Evolutionary conservation across 805 yeast species (phyloP), one percentile per base, ranked within the genome.

Genomic region (Metschnikowia lunata): DNA sequence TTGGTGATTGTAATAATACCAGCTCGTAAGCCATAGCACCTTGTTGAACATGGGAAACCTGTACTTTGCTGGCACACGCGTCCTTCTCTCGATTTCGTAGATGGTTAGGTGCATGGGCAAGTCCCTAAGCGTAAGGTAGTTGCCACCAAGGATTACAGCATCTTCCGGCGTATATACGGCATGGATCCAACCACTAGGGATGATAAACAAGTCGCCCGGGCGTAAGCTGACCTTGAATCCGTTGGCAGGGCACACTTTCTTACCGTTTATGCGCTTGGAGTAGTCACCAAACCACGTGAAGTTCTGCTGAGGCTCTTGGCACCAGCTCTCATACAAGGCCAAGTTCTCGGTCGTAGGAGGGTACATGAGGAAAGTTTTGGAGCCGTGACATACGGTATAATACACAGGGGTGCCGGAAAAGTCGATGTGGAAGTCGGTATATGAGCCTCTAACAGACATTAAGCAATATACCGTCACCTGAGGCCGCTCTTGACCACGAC

Each of bases 141-240:
- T 89, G 0, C 97, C 97, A 2, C 97, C 97, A 43, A 89, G 77
- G 3, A 89, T 88, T 2, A 88, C 65, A 0, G 95, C 78, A 58
- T 89, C 96, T 12, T 68, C 66, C 0, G 95, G 91, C 0, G 97
- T 88, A 56, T 80, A 80, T 0, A 89, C 97, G 0, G 93, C 82
- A 62, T 89, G 97, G 39, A 89, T 88, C 95, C 96, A 89, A 0
- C 96, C 96, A 34, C 93, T 81, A 3, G 97, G 97, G 14, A 89
- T 82, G 11, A 88, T 71, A 63, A 89, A 74, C 26, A 88, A 71
- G 56, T 89, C 96, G 1, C 95, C 95, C 1, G 78, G 64, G 0
- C 51, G 42, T 15, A 85, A 56, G 7, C 73, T 71, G 13, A 82
- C 80, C 41, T 76, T 75, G 39, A 80, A 66, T 14, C 88, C 87